These are phyloP conservation scores for Aurinia saxatilis DNA, from an alignment of 345 rosid genomes.

Conservation along the genomic window DNA sequence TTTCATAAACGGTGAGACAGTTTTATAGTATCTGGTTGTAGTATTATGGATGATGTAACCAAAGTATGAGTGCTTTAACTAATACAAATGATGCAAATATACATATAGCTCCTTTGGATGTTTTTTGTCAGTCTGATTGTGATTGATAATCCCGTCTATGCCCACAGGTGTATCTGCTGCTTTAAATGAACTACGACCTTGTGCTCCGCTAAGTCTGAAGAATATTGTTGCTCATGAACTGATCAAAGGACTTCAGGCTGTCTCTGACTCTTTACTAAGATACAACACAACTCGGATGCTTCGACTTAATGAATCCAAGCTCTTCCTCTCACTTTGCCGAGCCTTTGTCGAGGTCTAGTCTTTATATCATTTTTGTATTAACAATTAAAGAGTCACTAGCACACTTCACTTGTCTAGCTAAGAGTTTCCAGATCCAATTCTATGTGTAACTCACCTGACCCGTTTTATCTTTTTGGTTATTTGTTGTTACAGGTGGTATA, in stretches of 20 bases:
- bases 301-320: slow-evolving; percentile 72
- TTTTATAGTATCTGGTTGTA: not conserved
- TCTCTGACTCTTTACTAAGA: slow-evolving; percentile 72
- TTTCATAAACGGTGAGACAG: slow-evolving; percentile 66
- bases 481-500: slow-evolving; percentile 54
- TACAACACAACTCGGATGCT: slow-evolving; percentile 91
- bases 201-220: slow-evolving; percentile 85
- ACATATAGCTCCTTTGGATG: not conserved
- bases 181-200: slow-evolving; percentile 84
- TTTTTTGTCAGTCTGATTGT: not conserved
- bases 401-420: not conserved
- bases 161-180: slow-evolving; percentile 82
- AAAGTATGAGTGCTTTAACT: not conserved
- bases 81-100: not conserved
- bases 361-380: not conserved
- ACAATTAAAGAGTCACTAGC: slow-evolving; percentile 2
- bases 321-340: slow-evolving; percentile 84
- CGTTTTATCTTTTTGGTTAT: not conserved
- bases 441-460: slow-evolving; percentile 5
- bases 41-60: not conserved
- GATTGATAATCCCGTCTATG: not conserved
- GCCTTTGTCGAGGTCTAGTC: slow-evolving; percentile 72
- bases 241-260: slow-evolving; percentile 73
- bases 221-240: slow-evolving; percentile 67
- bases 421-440: not conserved